Evolutionary conservation across 352 stramenopile species (phyloP), one percentile per base, ranked within the genome.

Genomic region (Stephanocyclus meneghinianus): DNA sequence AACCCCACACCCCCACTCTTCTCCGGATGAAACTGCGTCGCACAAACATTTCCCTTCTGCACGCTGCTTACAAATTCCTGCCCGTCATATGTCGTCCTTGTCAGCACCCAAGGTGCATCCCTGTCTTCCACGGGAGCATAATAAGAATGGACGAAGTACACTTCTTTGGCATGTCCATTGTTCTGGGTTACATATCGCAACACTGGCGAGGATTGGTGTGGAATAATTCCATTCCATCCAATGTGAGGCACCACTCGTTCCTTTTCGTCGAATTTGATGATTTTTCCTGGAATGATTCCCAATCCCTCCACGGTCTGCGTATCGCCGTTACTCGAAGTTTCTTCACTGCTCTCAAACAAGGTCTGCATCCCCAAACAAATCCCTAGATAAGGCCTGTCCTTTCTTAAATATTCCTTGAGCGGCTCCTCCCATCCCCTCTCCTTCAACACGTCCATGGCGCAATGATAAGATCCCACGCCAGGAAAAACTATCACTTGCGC

Each of bases 131-230:
- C 93, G 11, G 95, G 94, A 26, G 86, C 87, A 80, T 90, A 90
- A 84, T 96, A 99, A 62, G 96, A 98, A 90, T 99, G 97, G 51
- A 99, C 97, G 91, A 99, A 99, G 89, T 99, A 99, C 2, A 97
- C 91, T 62, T 89, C 78, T 47, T 88, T 47, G 10, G 7, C 50
- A 59, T 67, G 37, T 29, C 55, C 37, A 37, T 59, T 44, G 11
- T 68, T 48, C 29, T 53, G 11, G 32, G 10, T 32, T 32, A 51
- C 21, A 42, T 93, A 83, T 65, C 83, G 80, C 47, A 88, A 60
- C 2, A 85, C 81, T n/a, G 86, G 80, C 57, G 76, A 86, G 37
- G 93, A 77, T 81, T 98, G 97, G 81, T 95, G 95, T 30, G 91
- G 78, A 37, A 91, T 95, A n/a, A 97, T 68, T 29, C 95, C 96